Evolutionary conservation across 768 basidiomycete genomes (phyloP), one percentile per base, ranked within the genome.

Genomic region (Boletus sensibilis): DNA sequence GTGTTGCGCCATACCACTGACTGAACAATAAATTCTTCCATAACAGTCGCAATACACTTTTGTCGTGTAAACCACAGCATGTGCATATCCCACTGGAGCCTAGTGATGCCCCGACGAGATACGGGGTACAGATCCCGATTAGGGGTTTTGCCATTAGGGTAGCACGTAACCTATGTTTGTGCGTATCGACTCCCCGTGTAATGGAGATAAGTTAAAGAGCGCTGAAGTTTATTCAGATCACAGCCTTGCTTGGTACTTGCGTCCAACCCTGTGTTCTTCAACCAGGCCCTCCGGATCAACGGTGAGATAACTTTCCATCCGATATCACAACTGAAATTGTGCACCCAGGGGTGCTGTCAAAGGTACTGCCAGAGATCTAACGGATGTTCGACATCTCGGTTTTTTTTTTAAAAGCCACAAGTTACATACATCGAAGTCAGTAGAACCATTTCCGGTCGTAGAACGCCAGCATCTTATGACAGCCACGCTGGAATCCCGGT

Each of bases 301-400:
- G 53, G 53, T 51, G 44, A 55, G 57, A 47, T 33, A 56, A 40
- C 44, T 48, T 50, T 62, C 42, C 25, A 35, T 42, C 35, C 31
- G 29, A 55, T 50, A 29, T 68, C 57, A 67, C 57, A 63, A 55
- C 64, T 61, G 50, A 59, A 58, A 63, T 69, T 61, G 61, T 64
- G 61, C 64, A 16, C 16, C 23, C 31, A 58, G 46, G 35, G 37
- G 39, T 50, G 44, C 13, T 46, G 20, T 37, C 39, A 23, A 33
- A 41, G 16, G 23, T 41, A 25, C 52, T 41, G 12, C 41, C 37
- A 47, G 37, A 52, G 44, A 46, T 48, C 35, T 11, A 42, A 35
- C 29, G n/a, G 33, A 38, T 43, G 18, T 41, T 38, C 27, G n/a
- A 41, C n/a, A 41, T 53, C 50, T 51, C 18, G 42, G 20, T 27